A percentile compares a stretch with the other conserved stretches of the same genome.
These are phyloP conservation scores for Candida anglica DNA, from an alignment of 805 yeast species.

Conservation along the genomic window DNA sequence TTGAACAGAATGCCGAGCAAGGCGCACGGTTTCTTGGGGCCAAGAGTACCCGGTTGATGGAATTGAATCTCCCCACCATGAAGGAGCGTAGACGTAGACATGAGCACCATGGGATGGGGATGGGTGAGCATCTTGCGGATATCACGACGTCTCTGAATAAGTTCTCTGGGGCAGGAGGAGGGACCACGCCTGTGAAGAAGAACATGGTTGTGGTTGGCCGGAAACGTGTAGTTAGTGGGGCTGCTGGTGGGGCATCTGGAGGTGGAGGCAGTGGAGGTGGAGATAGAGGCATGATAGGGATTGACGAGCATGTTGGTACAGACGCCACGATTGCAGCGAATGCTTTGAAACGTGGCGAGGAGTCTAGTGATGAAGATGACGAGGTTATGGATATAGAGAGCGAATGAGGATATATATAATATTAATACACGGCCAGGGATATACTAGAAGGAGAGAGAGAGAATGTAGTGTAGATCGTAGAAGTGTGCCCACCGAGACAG, in stretches of 20 bases:
- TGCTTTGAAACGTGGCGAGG: slow-evolving; percentile 42
- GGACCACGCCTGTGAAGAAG: not conserved
- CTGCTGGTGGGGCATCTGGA: not conserved
- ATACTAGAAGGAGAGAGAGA: not conserved
- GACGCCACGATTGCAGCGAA: slow-evolving; percentile 36
- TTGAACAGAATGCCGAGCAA: slow-evolving; percentile 50
- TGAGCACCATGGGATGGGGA: too few species aligned
- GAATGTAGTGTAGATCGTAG: too few species aligned
- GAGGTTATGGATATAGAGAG: slow-evolving; percentile 58
- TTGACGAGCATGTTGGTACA: slow-evolving; percentile 4
- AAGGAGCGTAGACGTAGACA: slow-evolving; percentile 14
- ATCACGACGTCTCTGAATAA: too few species aligned
- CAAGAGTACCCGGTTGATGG: slow-evolving; percentile 16
- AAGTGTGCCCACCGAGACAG: too few species aligned
- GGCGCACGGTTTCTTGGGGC: slow-evolving; percentile 20
- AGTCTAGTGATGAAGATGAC: slow-evolving; percentile 50
- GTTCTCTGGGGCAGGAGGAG: not conserved
- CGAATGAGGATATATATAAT: too few species aligned
- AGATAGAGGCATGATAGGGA: too few species aligned
- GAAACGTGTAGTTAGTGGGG: not conserved
- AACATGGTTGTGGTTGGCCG: too few species aligned
- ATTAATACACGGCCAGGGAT: not conserved
- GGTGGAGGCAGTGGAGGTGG: slow-evolving; percentile 5
- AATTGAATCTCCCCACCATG: slow-evolving; percentile 20
- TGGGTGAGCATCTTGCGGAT: slow-evolving; percentile 4